Conservation (phyloP, 2,329 filamentous ascomycete genomes). For the Lomentospora prolificans region DNA sequence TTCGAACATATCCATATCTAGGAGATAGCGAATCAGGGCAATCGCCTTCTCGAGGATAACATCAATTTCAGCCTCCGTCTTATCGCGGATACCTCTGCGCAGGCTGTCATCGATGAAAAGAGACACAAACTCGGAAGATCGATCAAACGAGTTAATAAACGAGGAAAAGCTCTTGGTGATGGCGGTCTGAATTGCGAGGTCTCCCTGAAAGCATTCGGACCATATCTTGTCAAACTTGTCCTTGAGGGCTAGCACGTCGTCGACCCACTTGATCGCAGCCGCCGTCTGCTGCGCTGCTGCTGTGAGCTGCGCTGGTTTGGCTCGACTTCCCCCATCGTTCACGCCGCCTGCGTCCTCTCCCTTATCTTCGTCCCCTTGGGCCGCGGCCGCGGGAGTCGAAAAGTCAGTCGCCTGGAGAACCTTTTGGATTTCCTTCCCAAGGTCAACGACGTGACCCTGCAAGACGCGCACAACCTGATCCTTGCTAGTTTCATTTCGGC, state of each 20-base stretch:
- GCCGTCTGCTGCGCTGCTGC: constrained; percentile 69
- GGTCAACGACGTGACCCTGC: constrained; percentile 64
- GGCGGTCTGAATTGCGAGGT: constrained; percentile 69
- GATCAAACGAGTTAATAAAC: constrained; percentile 83
- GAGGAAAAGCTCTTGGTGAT: constrained; percentile 81
- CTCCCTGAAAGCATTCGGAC: constrained; percentile 60
- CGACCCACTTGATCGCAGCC: constrained; percentile 89
- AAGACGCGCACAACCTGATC: constrained; percentile 59
- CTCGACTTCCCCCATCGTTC: constrained; percentile 35
- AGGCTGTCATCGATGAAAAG: constrained; percentile 95
- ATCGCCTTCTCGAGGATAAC: constrained; percentile 80
- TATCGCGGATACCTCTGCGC: constrained; percentile 86
- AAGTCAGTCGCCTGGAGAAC: constrained; percentile 46
- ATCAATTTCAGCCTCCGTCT: constrained; percentile 83
- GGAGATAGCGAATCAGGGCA: constrained; percentile 74
- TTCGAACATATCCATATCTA: constrained; percentile 91
- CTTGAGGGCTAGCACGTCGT: constrained; percentile 78
- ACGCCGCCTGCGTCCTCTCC: constrained; percentile 11
- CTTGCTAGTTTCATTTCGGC: constrained; percentile 68
- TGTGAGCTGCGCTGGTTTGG: constrained; percentile 35
- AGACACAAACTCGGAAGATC: constrained; percentile 86
- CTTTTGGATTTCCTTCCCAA: constrained; percentile 77
- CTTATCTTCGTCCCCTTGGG: constrained; percentile 34
- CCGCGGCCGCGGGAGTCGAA: constrained; percentile 25
- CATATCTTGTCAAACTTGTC: constrained; percentile 81